A percentile compares a stretch with the other conserved stretches of the same genome.
Evolutionary conservation across 148 eudicot species (phyloP).

Genomic region (Rhododendron henanense): DNA sequence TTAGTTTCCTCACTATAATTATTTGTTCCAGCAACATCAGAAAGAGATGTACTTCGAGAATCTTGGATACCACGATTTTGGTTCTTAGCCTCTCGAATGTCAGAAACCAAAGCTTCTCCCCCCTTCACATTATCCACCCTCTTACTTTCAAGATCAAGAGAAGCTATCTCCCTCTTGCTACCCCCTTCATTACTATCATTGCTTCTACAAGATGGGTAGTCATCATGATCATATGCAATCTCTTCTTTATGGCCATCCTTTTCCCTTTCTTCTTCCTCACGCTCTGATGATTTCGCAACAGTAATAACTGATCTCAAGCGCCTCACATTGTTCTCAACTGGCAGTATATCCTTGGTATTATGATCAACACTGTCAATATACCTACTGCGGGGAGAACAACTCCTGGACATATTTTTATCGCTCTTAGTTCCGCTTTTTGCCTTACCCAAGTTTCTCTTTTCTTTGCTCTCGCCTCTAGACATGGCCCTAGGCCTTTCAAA

Average conservation of each 20-base stretch:
- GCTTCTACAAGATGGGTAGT: constrained; percentile 62
- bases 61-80: constrained; percentile 13
- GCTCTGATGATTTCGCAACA: constrained; percentile 27
- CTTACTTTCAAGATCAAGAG: constrained; percentile 20
- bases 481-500: constrained; percentile 21
- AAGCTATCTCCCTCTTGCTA: constrained; percentile 28
- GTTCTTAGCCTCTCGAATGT: constrained; percentile 13
- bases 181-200: constrained; percentile 56
- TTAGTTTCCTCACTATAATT: constrained; percentile 16
- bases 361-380: constrained; percentile 22
- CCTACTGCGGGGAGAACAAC: constrained; percentile 38
- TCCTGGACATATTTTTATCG: constrained; percentile 30
- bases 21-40: neutral
- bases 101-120: constrained; percentile 26
- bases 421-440: constrained; percentile 23
- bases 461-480: constrained; percentile 27
- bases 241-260: constrained; percentile 60
- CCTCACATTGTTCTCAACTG: constrained; percentile 33
- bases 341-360: constrained; percentile 26
- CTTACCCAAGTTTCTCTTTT: constrained; percentile 21
- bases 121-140: constrained; percentile 23
- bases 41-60: constrained; percentile 14
- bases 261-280: constrained; percentile 30
- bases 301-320: constrained; percentile 74
- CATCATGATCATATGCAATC: constrained; percentile 57